Evolutionary conservation across 2,329 filamentous ascomycete genomes (phyloP), one percentile per base, ranked within the genome.

Genomic region (Shiraia bambusicola): DNA sequence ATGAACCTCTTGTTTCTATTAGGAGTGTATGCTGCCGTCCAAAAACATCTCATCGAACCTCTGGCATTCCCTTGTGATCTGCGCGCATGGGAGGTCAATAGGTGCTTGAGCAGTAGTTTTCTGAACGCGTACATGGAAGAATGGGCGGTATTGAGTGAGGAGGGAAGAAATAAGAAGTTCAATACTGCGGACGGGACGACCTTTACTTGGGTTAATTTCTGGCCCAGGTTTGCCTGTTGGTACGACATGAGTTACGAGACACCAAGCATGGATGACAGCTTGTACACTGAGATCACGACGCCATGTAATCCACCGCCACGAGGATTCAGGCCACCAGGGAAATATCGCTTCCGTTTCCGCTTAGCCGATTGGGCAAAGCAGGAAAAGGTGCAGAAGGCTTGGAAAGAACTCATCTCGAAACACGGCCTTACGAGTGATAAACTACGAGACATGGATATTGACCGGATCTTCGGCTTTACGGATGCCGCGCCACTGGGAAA

Each of bases 121-220:
- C 54, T 80, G 49, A 79, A 76, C 28, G 72, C 67, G 0, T 75
- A 76, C 43, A 66, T 79, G 17, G 61, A 80, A 71, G 75, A 72
- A 54, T 81, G 75, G 75, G 71, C 71, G 0, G 73, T 72, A 0
- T 54, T 80, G 14, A 70, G 65, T 1, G 65, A 68, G 0, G 57
- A 57, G 4, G 68, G 71, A 7, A 58, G 52, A 37, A 69, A 77
- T 44, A 58, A 79, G 52, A 71, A 67, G 12, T 78, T 79, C 60
- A 80, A 80, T 44, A 70, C 71, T 0, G 59, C 59, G 24, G 76
- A 81, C 36, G 71, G 69, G 4, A 68, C 62, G 11, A 60, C 65
- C 0, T 71, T 78, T 14, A 73, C 71, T 1, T 77, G 72, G 70
- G 73, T 73, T 1, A 66, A 69, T 16, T 70, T 77, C 42, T 79